Percentiles rank a stretch among this genome's conserved stretches.
Conservation (phyloP, 169 alveolate genomes). For the Perkinsus olseni region DNA sequence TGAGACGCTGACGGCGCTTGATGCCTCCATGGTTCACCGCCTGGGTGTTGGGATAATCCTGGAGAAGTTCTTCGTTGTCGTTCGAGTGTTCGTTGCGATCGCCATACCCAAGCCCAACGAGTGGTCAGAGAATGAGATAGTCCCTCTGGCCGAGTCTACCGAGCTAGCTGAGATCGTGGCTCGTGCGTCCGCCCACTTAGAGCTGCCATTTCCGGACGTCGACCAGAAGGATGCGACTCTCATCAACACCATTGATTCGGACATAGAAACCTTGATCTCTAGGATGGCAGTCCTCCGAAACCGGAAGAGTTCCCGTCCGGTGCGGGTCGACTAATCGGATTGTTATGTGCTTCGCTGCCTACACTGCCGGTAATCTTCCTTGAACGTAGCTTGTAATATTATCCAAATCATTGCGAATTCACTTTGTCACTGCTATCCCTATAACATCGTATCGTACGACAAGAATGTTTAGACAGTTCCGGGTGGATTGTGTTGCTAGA, state of each 20-base stretch:
- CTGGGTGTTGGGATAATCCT: not conserved
- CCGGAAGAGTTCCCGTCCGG: not conserved
- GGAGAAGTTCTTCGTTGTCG: not conserved
- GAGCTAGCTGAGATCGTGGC: not conserved
- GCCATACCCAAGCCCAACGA: not conserved
- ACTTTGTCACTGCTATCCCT: no score
- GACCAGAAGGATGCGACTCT: conserved; percentile 2
- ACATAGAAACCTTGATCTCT: not conserved
- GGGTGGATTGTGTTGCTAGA: no score
- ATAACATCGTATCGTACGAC: no score
- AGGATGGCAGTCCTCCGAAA: not conserved
- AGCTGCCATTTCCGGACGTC: not conserved
- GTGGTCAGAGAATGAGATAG: not conserved
- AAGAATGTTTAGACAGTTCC: no score
- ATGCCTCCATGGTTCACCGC: not conserved
- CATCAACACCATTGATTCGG: not conserved
- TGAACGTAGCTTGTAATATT: no score
- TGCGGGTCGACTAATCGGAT: no score
- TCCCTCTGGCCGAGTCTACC: not conserved
- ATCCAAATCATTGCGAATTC: no score
- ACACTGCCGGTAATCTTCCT: no score
- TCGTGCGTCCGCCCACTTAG: not conserved
- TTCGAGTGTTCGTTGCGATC: not conserved
- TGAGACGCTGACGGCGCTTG: not conserved
- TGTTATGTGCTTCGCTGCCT: no score